A percentile compares a stretch with the other conserved stretches of the same genome.
Evolutionary conservation across 176 grass and related monocot species (phyloP).

Genomic region (Leersia perrieri): DNA sequence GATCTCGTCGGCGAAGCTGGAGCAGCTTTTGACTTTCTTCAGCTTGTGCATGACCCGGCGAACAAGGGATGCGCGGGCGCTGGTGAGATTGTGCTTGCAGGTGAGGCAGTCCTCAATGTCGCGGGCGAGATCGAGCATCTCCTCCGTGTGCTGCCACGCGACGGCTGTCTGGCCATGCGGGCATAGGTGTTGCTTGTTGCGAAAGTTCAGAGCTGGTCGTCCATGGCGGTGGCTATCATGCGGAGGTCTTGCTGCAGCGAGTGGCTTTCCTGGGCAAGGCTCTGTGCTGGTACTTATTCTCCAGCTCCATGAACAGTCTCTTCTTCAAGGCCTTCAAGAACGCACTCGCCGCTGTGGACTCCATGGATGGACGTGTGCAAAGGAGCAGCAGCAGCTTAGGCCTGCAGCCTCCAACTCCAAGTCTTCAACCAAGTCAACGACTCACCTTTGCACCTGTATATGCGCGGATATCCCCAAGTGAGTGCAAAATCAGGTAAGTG

Average conservation of each 20-base stretch:
- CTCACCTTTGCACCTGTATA: too few relatives aligned
- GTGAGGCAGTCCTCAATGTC: conserved; percentile 26
- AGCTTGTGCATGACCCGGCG: conserved; percentile 14
- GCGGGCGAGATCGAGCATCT: conserved; percentile 10
- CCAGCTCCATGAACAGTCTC: conserved; percentile 23
- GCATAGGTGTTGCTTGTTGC: neutral
- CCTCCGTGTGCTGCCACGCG: conserved; percentile 4
- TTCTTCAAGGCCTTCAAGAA: conserved; percentile 33
- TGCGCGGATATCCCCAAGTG: too few relatives aligned
- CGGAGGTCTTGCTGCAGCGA: conserved; percentile 33
- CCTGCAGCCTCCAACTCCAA: too few relatives aligned
- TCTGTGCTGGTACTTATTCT: conserved; percentile 43
- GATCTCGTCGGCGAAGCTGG: conserved; percentile 18
- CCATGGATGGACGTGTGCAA: neutral
- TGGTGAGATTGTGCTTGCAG: conserved; percentile 12
- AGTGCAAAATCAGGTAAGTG: too few relatives aligned
- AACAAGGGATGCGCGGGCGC: neutral
- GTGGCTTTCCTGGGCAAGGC: neutral
- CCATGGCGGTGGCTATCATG: conserved; percentile 42
- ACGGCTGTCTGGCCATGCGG: neutral
- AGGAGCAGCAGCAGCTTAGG: too few relatives aligned
- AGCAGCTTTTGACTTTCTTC: conserved; percentile 19
- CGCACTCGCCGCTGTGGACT: conserved; percentile 16
- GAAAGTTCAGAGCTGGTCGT: neutral
- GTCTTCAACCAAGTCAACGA: too few relatives aligned